Base-by-base conservation (phyloP, 2,329 filamentous ascomycete species). In the Exophiala viscosa region DNA sequence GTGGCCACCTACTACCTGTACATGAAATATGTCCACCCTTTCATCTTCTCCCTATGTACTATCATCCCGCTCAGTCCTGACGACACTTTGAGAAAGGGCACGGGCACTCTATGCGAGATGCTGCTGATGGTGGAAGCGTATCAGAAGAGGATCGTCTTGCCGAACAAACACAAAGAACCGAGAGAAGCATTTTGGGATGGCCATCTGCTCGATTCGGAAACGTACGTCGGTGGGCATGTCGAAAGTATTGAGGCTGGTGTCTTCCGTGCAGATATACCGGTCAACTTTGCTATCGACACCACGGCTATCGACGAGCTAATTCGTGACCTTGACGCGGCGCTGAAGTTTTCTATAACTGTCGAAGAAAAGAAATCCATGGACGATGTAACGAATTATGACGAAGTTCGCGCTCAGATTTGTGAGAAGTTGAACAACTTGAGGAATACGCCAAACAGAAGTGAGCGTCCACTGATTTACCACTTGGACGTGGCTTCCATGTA, bases 1-100 rank as follows among this genome's bases (percentile, higher is more conserved):
- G 93, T 99, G 45, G 93, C 93, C 17, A 99, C 93, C 0, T 99
- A 99, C 69, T 99, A 99, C 67, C 76, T 99, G 57, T 99, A 99
- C 79, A 99, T 99, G 95, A 99, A 99, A 85, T 99, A 99, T 70
- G 89, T 99, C n/a, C 93, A 99, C 69, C 93, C 93, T 3, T 99
- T 99, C 76, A 93, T 99, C 69, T 99, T 99, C 78, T 97, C 95
- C 1, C 77, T 99, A 0, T 99, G 93, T 72, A 99, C 91, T 1
- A 96, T 99, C 73, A 78, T 99, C 68, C 93, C 93, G 0, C 79
- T 99, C 1, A 90, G 89, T 40, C 90, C 91, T 32, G 92, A 99
- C 65, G 93, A 97, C 66, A 89, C 91, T 1, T 71, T 97, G 63
- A 83, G 93, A 61, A 99, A 99, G 70, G 93, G 93, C 67, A 99